Conservation (phyloP, 2,329 filamentous ascomycete genomes). For the Colletotrichum orbiculare region DNA sequence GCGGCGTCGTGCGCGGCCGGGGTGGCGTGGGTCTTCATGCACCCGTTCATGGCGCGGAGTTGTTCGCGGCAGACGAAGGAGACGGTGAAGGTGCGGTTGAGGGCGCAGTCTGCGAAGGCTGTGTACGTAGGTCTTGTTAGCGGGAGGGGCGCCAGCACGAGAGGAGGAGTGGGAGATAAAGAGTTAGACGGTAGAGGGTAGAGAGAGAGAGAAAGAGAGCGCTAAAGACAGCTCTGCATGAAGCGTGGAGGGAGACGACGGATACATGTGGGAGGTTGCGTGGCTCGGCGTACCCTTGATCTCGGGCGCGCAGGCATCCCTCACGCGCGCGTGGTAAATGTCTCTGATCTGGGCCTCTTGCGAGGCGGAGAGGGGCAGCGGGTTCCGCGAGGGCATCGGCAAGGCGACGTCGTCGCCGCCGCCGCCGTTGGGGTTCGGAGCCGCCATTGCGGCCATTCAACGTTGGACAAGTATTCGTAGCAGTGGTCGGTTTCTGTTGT, state of each 20-base stretch:
- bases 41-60: constrained; percentile 89
- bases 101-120: constrained; percentile 94
- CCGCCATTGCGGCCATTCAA: constrained; percentile 54
- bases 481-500: neutral
- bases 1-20: constrained; percentile 87
- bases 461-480: neutral
- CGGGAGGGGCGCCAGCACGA: neutral
- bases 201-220: neutral
- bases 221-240: neutral
- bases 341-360: constrained; percentile 87
- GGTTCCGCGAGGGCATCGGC: constrained; percentile 74
- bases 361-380: constrained; percentile 82
- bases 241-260: constrained; percentile 2
- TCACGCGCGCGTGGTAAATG: constrained; percentile 83
- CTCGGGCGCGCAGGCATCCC: constrained; percentile 78
- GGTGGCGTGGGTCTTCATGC: constrained; percentile 90
- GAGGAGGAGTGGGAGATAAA: neutral
- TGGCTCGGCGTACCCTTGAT: constrained; percentile 72
- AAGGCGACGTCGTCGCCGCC: constrained; percentile 39
- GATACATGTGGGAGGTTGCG: neutral
- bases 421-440: constrained; percentile 46
- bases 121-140: constrained; percentile 18
- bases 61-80: constrained; percentile 86
- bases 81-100: constrained; percentile 85
- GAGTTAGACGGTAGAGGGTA: neutral